Percentiles rank a stretch among this genome's conserved stretches.
phyloP scores from a whole-genome alignment of 495 filamentous ascomycete genomes.

The Penicillium bialowiezense region DNA sequence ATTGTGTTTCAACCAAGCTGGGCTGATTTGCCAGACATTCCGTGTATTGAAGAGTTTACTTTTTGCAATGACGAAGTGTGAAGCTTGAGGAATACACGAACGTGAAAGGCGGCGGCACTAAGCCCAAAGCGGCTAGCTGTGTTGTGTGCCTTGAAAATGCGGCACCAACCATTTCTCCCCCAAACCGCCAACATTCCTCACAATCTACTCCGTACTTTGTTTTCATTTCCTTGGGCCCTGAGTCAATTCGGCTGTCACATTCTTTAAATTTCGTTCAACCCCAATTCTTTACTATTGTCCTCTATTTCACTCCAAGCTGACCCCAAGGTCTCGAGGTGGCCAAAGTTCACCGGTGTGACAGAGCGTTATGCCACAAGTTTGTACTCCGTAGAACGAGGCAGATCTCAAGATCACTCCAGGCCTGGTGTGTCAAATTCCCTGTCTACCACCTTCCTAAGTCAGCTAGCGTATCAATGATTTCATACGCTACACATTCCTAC shows the following conservation, averaged over 20 bases:
- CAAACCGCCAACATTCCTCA: no score
- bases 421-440: background rate
- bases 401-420: background rate
- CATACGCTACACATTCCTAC: background rate
- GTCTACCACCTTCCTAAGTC: background rate
- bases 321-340: background rate
- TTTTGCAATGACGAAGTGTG: background rate
- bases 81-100: slow-evolving; percentile 7
- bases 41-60: background rate
- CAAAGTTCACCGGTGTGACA: slow-evolving; percentile 1
- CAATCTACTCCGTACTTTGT: no score
- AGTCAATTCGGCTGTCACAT: no score
- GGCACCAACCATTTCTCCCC: background rate
- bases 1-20: no score
- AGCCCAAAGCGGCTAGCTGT: background rate
- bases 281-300: no score
- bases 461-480: background rate
- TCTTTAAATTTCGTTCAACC: no score
- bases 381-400: no score
- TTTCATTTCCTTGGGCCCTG: no score
- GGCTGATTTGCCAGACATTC: no score
- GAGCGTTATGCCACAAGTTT: background rate
- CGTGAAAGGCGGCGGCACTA: slow-evolving; percentile 1
- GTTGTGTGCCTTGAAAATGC: background rate
- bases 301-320: no score